Base-by-base conservation (phyloP, 352 stramenopile species). In the Bremia lactucae region DNA sequence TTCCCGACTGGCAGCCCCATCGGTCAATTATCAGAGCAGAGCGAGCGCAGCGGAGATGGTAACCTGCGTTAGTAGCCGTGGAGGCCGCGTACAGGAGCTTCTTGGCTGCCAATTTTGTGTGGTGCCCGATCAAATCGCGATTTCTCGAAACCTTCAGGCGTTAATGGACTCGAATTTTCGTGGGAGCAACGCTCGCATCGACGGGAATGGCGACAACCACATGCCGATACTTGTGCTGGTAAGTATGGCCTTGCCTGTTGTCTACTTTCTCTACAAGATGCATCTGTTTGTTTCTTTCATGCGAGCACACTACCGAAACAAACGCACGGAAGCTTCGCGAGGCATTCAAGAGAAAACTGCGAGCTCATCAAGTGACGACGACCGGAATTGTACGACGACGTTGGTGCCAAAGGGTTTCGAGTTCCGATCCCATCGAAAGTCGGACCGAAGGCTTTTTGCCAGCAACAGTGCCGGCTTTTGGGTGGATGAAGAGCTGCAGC, bases 401-500 rank as follows among this genome's bases (percentile, higher is more conserved):
- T 68, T 58, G 20, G 38, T 50, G 16, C 42, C 51, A 3, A 20
- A 45, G 0, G 54, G 41, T 21, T 44, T 58, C 11, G 55, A 35
- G 5, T 47, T 52, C 11, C 38, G 46, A 3, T 19, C 20, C 18
- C 46, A 49, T 53, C 45, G 37, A 18, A 52, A 28, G 13, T 52
- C 49, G 35, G 28, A 55, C 16, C 56, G 56, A n/a, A 42, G 59
- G 4, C 42, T 26, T 23, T 54, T 59, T 4, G 48, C 15, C 9
- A 65, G 46, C 33, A 67, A 62, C 31, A 71, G 68, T 22, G 46
- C 46, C 42, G 68, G 57, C 3, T 83, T 86, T 42, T 86, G 73
- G 73, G 59, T 86, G 18, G 65, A 81, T 6, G 65, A 83, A 39
- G 73, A 83, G 33, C 60, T 83, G 13, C 69, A 85, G 49, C 54